Conservation (phyloP, 305 asterid species). For the Rubia peregrina region DNA sequence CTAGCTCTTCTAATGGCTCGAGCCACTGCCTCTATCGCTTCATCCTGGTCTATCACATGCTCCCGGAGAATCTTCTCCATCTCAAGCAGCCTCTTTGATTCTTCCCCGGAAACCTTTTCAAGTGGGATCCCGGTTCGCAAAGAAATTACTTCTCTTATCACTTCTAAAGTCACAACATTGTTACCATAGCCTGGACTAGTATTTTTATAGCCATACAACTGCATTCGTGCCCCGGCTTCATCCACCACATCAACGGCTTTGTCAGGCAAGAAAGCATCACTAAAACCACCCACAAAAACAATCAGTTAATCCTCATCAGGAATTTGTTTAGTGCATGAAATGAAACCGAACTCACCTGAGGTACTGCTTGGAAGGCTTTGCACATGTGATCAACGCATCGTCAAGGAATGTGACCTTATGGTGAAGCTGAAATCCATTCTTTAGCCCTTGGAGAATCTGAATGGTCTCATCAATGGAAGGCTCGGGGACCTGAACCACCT, state of each 20-base stretch:
- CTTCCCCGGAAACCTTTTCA: conserved; percentile 8
- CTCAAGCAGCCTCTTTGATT: conserved; percentile 9
- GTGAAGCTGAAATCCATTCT: conserved; percentile 21
- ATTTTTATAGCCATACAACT: not conserved
- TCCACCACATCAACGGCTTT: conserved; percentile 36
- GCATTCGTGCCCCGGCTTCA: conserved; percentile 28
- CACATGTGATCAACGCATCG: conserved; percentile 23
- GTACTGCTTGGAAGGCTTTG: conserved; percentile 23
- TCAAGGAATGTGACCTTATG: conserved; percentile 28
- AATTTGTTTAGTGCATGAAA: no score
- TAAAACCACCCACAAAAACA: conserved; percentile 1
- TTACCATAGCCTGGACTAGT: not conserved
- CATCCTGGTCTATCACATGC: conserved; percentile 19
- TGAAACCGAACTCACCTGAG: conserved; percentile 17
- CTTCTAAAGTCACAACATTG: conserved; percentile 3
- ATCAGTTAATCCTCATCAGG: not conserved
- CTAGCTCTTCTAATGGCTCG: conserved; percentile 18
- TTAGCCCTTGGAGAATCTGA: conserved; percentile 22
- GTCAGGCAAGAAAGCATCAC: conserved; percentile 32
- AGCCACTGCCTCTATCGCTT: conserved; percentile 14
- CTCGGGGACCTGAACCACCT: conserved; percentile 24
- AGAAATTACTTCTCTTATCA: conserved; percentile 11
- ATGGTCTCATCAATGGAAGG: conserved; percentile 26
- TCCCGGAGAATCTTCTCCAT: conserved; percentile 13
- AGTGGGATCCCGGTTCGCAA: conserved; percentile 18